Conservation (phyloP, 345 rosid genomes). For the Pugionium dolabratum region DNA sequence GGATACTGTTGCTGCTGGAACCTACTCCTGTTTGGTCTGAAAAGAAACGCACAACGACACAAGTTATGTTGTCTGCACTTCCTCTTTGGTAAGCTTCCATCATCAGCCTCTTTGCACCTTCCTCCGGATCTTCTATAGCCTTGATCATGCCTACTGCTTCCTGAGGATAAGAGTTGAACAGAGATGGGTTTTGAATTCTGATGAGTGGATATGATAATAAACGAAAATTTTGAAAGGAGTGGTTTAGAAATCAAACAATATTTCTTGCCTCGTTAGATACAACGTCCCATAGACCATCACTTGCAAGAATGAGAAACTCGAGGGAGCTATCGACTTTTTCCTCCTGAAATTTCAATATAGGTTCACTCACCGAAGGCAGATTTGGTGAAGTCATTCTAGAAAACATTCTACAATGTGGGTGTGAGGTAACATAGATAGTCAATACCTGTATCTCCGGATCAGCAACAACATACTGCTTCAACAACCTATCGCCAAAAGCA, state of each 20-base stretch:
- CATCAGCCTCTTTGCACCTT: slow-evolving; percentile 83
- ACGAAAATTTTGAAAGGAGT: no score
- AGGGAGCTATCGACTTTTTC: slow-evolving; percentile 87
- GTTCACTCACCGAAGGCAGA: no score
- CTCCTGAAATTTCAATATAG: slow-evolving; percentile 61
- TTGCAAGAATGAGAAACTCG: slow-evolving; percentile 98
- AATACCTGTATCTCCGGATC: slow-evolving; percentile 97
- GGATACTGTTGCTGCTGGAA: slow-evolving; percentile 38
- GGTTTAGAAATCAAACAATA: background rate
- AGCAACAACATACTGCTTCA: slow-evolving; percentile 99
- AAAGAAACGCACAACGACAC: slow-evolving; percentile 88
- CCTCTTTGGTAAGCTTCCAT: slow-evolving; percentile 94
- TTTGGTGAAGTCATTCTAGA: background rate
- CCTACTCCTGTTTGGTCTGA: slow-evolving; percentile 42
- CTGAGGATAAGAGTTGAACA: slow-evolving; percentile 41
- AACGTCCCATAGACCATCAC: slow-evolving; percentile 99
- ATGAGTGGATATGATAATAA: background rate
- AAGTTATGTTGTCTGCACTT: slow-evolving; percentile 96
- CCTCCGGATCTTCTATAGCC: slow-evolving; percentile 80
- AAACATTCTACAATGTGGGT: slow-evolving; percentile 3
- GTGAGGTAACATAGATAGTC: slow-evolving; percentile 22
- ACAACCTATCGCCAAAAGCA: slow-evolving; percentile 95
- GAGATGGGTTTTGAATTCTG: slow-evolving; percentile 21
- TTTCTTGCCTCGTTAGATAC: slow-evolving; percentile 82
- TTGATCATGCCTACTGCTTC: slow-evolving; percentile 90